Evolutionary conservation across 139 green algal species (phyloP), one percentile per base, ranked within the genome.

Genomic region (Chlamydomonas asymmetrica): DNA sequence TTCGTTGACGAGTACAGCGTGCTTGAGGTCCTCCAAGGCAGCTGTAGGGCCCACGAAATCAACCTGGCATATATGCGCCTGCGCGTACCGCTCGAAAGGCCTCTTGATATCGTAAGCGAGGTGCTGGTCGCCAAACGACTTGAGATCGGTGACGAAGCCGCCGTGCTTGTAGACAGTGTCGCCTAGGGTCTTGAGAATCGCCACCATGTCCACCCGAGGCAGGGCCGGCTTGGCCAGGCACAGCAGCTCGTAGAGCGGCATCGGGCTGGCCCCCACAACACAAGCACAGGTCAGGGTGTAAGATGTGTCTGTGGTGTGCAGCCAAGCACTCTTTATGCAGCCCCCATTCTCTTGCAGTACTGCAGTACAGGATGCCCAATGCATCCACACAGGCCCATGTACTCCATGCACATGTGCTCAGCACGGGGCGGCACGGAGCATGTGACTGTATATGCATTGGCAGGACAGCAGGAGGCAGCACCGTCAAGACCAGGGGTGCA

Each of bases 241-340:
- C 27, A 97, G 88, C 34, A 97, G 74, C 79, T 97, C 89, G 57
- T 97, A 97, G 23, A 97, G 64, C 1, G 92, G 92, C 92, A 96
- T 97, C n/a, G n/a, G n/a, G n/a, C n/a, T n/a, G n/a, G n/a, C n/a
- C n/a, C n/a, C n/a, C n/a, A n/a, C n/a, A n/a, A n/a, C n/a, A n/a
- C n/a, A n/a, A n/a, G n/a, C n/a, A n/a, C n/a, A n/a, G n/a, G n/a
- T n/a, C n/a, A n/a, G n/a, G n/a, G n/a, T n/a, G n/a, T n/a, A n/a
- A n/a, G n/a, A n/a, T n/a, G n/a, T n/a, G n/a, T n/a, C n/a, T n/a
- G n/a, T n/a, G n/a, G n/a, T n/a, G n/a, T n/a, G n/a, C n/a, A n/a
- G n/a, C n/a, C n/a, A n/a, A n/a, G n/a, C n/a, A n/a, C n/a, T n/a
- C n/a, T n/a, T n/a, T n/a, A n/a, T n/a, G n/a, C n/a, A n/a, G n/a